phyloP scores from a whole-genome alignment of 371 early-diverging fungal genomes.

The Zychaea mexicana region DNA sequence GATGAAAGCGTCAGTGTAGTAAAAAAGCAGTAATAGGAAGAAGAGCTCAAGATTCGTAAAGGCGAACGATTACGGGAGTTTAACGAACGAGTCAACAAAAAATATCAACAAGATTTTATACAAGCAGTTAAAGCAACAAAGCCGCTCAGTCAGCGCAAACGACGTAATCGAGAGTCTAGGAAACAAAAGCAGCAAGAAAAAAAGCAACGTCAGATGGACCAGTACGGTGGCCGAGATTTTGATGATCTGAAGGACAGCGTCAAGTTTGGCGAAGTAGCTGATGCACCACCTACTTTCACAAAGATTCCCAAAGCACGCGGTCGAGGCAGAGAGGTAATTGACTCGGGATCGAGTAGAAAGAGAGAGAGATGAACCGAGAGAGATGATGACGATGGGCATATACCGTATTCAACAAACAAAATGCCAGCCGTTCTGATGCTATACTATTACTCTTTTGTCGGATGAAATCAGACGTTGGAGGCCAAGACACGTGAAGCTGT shows the following conservation, averaged over 20 bases:
- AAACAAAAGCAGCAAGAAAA: slow-evolving; percentile 47
- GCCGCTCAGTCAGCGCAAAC: slow-evolving; percentile 34
- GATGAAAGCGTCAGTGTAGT: neutral
- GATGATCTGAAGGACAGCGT: slow-evolving; percentile 56
- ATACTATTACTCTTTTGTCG: too few relatives aligned
- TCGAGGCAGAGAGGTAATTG: slow-evolving; percentile 35
- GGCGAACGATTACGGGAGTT: slow-evolving; percentile 49
- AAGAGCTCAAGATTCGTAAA: slow-evolving; percentile 31
- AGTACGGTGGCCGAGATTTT: slow-evolving; percentile 50
- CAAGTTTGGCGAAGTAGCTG: slow-evolving; percentile 60
- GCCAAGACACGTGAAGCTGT: slow-evolving; percentile 28
- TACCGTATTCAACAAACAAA: neutral
- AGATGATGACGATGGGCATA: neutral
- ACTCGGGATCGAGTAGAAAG: neutral
- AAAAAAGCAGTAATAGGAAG: neutral
- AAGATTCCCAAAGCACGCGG: slow-evolving; percentile 55
- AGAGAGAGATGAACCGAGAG: neutral
- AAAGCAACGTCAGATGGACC: slow-evolving; percentile 32
- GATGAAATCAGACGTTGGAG: slow-evolving; percentile 6
- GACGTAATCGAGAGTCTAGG: slow-evolving; percentile 40
- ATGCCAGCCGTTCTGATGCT: too few relatives aligned
- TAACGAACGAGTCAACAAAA: slow-evolving; percentile 39
- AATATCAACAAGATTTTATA: slow-evolving; percentile 30
- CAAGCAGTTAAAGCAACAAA: slow-evolving; percentile 33
- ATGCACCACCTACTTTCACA: slow-evolving; percentile 56